Percentiles rank a stretch among this genome's conserved stretches.
phyloP scores from a whole-genome alignment of 2,329 filamentous ascomycete genomes.

The Botrytis sinoallii region DNA sequence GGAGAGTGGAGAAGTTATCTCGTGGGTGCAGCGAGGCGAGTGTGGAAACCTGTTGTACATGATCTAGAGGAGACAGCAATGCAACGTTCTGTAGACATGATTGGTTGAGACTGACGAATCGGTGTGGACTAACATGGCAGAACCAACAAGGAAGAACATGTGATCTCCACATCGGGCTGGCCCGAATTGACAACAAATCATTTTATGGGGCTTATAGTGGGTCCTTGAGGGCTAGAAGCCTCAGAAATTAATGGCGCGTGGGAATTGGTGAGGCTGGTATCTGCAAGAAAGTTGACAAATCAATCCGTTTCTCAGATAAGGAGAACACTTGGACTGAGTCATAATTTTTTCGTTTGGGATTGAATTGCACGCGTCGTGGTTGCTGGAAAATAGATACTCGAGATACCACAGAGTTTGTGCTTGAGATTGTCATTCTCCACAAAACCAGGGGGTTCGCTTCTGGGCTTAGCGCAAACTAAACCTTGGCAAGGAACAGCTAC shows the following conservation, averaged over 20 bases:
- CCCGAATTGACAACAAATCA: slow-evolving; percentile 15
- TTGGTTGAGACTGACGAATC: slow-evolving; percentile 3
- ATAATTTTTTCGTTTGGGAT: background rate
- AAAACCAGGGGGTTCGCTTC: background rate
- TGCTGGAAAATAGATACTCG: background rate
- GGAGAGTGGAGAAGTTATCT: slow-evolving; percentile 8
- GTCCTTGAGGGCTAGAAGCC: background rate
- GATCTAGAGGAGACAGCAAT: slow-evolving; percentile 11
- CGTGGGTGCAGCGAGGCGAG: background rate
- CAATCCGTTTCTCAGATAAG: background rate
- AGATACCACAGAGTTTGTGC: background rate
- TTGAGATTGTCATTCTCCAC: background rate
- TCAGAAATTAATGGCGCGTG: background rate
- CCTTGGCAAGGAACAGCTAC: background rate
- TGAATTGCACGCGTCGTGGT: background rate
- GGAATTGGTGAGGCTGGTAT: background rate
- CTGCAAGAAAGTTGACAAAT: background rate
- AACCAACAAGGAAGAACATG: slow-evolving; percentile 3
- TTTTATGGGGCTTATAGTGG: slow-evolving; percentile 6
- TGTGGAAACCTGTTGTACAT: slow-evolving; percentile 15
- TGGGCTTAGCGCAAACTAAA: background rate
- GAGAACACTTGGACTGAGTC: background rate
- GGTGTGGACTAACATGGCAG: slow-evolving; percentile 1
- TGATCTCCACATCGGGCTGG: slow-evolving; percentile 5
- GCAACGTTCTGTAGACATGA: background rate